Conservation (phyloP, 176 grass and related monocot species). For the Eragrostis curvula region DNA sequence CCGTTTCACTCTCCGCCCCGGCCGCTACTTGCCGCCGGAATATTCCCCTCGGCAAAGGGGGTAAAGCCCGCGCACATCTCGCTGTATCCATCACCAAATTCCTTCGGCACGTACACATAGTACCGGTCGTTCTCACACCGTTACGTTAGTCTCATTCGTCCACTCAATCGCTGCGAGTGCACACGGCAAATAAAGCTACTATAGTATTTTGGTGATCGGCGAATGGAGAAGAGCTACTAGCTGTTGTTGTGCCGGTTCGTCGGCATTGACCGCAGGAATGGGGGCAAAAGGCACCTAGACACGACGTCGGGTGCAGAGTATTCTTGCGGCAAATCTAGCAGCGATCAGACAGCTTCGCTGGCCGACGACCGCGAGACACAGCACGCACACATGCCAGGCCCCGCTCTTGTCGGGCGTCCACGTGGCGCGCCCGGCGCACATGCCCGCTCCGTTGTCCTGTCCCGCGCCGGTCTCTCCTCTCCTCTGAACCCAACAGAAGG, state of each 20-base stretch:
- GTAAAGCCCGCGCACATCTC: conserved; percentile 1
- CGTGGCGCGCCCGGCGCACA: conserved; percentile 31
- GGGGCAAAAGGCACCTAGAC: conserved; percentile 19
- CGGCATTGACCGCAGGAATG: conserved; percentile 17
- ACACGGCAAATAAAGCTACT: not conserved
- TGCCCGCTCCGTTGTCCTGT: conserved; percentile 24
- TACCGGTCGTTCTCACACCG: not conserved
- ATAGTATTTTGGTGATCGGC: not conserved
- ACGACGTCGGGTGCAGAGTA: not conserved
- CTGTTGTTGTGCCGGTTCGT: not conserved
- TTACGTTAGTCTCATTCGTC: not conserved
- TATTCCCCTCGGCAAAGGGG: conserved; percentile 32
- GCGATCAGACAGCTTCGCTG: conserved; percentile 38
- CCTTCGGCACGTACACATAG: not conserved
- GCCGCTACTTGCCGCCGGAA: conserved; percentile 21
- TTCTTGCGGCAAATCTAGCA: conserved; percentile 34
- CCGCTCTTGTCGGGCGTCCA: conserved; percentile 40
- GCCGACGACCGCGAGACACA: conserved; percentile 30
- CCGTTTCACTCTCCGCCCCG: not conserved
- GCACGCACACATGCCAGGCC: conserved; percentile 42
- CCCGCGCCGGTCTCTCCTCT: not conserved
- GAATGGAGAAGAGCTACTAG: not conserved
- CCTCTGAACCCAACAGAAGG: not conserved
- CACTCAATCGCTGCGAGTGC: not conserved
- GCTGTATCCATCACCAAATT: not conserved